Conservation (phyloP, 2,329 filamentous ascomycete genomes). For the Penicillium sp. region DNA sequence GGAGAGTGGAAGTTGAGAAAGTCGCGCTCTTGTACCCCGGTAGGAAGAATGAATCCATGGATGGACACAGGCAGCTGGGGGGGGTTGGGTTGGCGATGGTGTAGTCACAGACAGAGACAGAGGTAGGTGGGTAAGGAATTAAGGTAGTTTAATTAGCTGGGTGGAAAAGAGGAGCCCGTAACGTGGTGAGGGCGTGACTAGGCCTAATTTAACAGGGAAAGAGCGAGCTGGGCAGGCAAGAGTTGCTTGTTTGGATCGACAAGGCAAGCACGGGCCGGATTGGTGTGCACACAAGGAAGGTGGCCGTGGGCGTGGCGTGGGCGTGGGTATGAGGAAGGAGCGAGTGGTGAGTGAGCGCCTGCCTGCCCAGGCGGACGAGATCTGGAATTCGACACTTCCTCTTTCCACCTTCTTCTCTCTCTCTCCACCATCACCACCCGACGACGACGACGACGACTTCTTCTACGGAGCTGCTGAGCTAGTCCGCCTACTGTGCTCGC, state of each 20-base stretch:
- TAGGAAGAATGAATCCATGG: slow-evolving; percentile 9
- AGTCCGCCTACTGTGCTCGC: too few species aligned
- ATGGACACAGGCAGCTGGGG: background rate
- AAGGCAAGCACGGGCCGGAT: slow-evolving; percentile 14
- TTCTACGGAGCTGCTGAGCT: background rate
- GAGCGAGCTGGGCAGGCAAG: background rate
- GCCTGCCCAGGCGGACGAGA: background rate
- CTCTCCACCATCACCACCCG: background rate
- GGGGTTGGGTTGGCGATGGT: background rate
- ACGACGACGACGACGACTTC: too few species aligned
- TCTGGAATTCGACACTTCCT: background rate
- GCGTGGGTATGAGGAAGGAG: background rate
- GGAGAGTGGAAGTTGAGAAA: background rate
- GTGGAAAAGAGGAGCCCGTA: background rate
- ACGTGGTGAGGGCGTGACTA: slow-evolving; percentile 3
- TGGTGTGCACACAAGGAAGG: background rate
- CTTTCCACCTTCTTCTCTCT: background rate
- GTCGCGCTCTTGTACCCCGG: slow-evolving; percentile 10
- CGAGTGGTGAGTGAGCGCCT: background rate
- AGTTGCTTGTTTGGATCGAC: slow-evolving; percentile 14
- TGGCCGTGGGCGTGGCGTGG: background rate
- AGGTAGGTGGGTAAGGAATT: slow-evolving; percentile 5
- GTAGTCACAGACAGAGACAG: background rate
- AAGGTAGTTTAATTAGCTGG: background rate
- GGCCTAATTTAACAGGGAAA: background rate